Evolutionary conservation across 306 rosid genomes (phyloP).

Genomic region (Quercus gilva): DNA sequence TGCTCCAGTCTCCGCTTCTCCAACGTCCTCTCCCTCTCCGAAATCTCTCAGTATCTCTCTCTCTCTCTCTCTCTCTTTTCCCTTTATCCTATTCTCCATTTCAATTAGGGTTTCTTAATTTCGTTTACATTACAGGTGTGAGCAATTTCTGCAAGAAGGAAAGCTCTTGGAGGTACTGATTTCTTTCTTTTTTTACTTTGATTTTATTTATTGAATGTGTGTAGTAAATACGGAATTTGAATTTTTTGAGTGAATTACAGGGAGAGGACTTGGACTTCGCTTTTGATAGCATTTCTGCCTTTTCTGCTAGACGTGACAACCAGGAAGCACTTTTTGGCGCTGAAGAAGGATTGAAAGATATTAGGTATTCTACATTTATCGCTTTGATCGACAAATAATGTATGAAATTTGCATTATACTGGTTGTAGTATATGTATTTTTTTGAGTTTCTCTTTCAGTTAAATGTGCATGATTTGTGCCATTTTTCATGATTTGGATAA

Average conservation of each 20-base stretch:
- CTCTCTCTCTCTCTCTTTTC: neutral
- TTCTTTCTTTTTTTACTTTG: neutral
- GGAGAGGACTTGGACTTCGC: conserved; percentile 96
- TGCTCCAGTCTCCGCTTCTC: conserved; percentile 89
- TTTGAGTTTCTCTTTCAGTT: too few species aligned
- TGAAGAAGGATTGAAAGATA: conserved; percentile 85
- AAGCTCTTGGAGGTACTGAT: conserved; percentile 77
- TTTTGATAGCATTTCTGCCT: conserved; percentile 85
- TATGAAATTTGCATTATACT: too few species aligned
- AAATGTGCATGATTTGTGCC: too few species aligned
- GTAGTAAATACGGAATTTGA: too few species aligned
- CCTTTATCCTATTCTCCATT: neutral
- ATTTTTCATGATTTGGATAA: too few species aligned
- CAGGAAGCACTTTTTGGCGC: conserved; percentile 90
- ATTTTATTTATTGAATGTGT: neutral
- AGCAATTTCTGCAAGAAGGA: conserved; percentile 74
- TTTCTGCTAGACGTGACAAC: conserved; percentile 74
- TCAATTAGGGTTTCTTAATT: neutral
- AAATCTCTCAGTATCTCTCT: conserved; percentile 62
- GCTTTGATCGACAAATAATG: too few species aligned
- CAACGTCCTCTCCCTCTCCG: conserved; percentile 79
- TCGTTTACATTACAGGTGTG: conserved; percentile 40
- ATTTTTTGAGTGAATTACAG: conserved; percentile 24
- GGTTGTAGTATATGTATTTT: too few species aligned
- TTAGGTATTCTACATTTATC: conserved; percentile 32